Percentiles rank a stretch among this genome's conserved stretches.
Evolutionary conservation across 805 yeast genomes (phyloP).

Genomic region (Candida qinlingensis): DNA sequence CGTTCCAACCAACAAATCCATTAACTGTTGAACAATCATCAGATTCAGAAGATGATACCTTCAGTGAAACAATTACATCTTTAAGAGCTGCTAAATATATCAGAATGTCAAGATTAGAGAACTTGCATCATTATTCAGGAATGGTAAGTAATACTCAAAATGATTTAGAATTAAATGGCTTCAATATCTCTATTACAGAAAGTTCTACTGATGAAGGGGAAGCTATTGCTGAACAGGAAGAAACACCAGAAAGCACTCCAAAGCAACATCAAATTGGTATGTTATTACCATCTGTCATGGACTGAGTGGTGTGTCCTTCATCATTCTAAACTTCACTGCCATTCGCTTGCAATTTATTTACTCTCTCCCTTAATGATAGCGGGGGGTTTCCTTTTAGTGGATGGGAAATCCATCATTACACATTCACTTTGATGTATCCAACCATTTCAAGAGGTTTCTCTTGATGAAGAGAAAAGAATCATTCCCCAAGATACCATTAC

Average conservation of each 20-base stretch:
- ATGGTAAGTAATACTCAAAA: neutral
- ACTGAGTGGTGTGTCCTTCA: neutral
- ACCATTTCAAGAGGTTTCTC: too few relatives aligned
- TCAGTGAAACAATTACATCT: slow-evolving; percentile 13
- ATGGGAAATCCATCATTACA: too few relatives aligned
- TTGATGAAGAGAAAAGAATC: too few relatives aligned
- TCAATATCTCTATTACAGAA: neutral
- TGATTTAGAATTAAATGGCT: neutral
- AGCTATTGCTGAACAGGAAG: slow-evolving; percentile 3
- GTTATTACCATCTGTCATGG: slow-evolving; percentile 9
- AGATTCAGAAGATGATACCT: slow-evolving; percentile 8
- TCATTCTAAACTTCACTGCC: too few relatives aligned
- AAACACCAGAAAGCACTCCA: slow-evolving; percentile 10
- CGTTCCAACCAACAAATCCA: neutral
- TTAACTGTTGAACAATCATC: neutral
- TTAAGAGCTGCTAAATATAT: slow-evolving; percentile 18
- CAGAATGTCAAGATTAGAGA: slow-evolving; percentile 13
- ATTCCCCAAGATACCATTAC: too few relatives aligned
- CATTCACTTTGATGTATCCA: too few relatives aligned
- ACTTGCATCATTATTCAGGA: neutral
- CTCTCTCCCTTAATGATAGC: too few relatives aligned
- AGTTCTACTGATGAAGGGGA: neutral
- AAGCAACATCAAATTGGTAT: slow-evolving; percentile 9
- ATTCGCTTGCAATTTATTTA: too few relatives aligned
- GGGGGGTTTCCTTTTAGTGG: too few relatives aligned